Evolutionary conservation across 2,329 filamentous ascomycete genomes (phyloP).

Genomic region (Penicillium frequentans): DNA sequence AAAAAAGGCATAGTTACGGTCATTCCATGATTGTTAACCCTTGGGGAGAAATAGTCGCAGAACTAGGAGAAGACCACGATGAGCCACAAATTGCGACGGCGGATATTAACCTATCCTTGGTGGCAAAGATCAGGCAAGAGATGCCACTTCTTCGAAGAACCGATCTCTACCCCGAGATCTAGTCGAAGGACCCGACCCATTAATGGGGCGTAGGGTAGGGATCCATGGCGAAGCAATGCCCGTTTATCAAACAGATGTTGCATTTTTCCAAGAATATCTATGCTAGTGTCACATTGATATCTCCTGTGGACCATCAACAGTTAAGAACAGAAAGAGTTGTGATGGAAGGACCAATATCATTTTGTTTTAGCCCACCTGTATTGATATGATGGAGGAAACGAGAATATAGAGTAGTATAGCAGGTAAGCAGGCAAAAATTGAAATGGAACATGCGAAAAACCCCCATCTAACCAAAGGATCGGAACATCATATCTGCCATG

Average conservation of each 20-base stretch:
- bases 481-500: constrained; percentile 31
- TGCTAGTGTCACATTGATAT: background rate
- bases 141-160: constrained; percentile 60
- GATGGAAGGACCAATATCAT: constrained; percentile 10
- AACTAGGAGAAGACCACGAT: constrained; percentile 53
- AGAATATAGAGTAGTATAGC: constrained; percentile 22
- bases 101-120: constrained; percentile 55
- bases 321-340: background rate
- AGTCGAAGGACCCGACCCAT: constrained; percentile 3
- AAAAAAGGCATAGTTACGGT: constrained; percentile 78
- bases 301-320: background rate
- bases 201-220: background rate
- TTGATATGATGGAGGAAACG: constrained; percentile 19
- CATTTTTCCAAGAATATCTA: background rate
- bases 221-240: background rate
- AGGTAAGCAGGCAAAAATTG: constrained; percentile 21
- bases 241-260: background rate
- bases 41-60: constrained; percentile 74
- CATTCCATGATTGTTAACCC: constrained; percentile 83
- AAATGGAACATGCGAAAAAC: constrained; percentile 31
- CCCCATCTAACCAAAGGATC: constrained; percentile 36
- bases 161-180: constrained; percentile 51
- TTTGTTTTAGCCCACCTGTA: constrained; percentile 19
- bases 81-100: constrained; percentile 51
- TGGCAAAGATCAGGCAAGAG: constrained; percentile 55